Base-by-base conservation (phyloP, 1,284 basidiomycete species). In the Fistulina hepatica region DNA sequence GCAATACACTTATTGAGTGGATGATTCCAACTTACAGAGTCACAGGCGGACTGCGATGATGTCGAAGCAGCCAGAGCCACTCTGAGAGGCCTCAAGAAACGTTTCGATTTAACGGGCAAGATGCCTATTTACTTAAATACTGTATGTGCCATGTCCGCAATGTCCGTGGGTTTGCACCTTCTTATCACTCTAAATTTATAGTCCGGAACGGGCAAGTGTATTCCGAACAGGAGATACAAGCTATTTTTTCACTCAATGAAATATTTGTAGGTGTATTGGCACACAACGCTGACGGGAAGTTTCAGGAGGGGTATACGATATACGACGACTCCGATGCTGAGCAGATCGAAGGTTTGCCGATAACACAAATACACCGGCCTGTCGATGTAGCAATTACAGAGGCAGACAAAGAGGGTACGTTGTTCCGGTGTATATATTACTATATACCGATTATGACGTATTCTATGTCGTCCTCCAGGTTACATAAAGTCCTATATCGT, bases 61-160 rank as follows among this genome's bases (percentile, higher is more conserved):
- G 33, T 58, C 4, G 39, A 44, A 7, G 60, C 61, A 0, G 52
- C 52, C 3, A 44, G 57, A 16, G 65, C 67, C 1, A 59, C 70
- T 13, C 48, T 73, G 31, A 50, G 47, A 12, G 71, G 71, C 1
- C 19, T 65, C 36, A 64, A 60, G 48, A 58, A 53, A 38, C 52
- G 55, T 23, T 45, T 58, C 20, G 52, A 56, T n/a, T 40, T 38
- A 20, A 63, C 57, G 0, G 58, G 60, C 0, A 54, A 54, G 13
- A 40, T 45, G 0, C 60, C 67, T 4, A 55, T 60, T 37, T 50
- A 64, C 7, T 68, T 73, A n/a, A 67, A 73, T 33, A 70, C 67
- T 0, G 70, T 71, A 39, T 42, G 65, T 48, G 10, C 21, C 16
- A 2, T 11, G 5, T 26, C 16, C 23, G 12, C 15, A n/a, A 16